phyloP scores from a whole-genome alignment of 306 rosid genomes.

The Urtica urens region DNA sequence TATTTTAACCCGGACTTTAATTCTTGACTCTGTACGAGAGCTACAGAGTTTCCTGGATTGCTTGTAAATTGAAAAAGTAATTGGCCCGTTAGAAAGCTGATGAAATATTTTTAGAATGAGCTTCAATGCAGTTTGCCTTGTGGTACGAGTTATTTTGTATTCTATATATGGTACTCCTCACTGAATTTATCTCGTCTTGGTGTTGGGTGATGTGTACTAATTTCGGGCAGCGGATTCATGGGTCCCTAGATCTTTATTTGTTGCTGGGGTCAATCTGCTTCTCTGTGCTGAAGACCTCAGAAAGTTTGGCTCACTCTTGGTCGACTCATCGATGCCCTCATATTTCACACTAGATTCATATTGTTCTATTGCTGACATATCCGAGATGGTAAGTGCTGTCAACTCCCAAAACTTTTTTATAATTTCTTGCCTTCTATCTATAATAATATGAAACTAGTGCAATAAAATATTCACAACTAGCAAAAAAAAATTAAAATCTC shows the following conservation, averaged over 20 bases:
- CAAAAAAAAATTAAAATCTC: no score
- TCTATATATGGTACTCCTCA: no score
- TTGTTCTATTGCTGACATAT: slow-evolving; percentile 53
- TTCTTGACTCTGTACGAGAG: no score
- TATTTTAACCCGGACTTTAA: no score
- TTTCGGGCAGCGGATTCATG: slow-evolving; percentile 50
- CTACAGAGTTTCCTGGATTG: no score
- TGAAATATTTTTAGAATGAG: no score
- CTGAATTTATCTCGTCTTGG: not conserved
- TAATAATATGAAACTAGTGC: not conserved
- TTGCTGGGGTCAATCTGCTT: slow-evolving; percentile 50
- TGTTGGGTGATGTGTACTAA: slow-evolving; percentile 1
- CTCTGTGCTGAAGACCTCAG: slow-evolving; percentile 61
- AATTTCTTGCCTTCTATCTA: not conserved
- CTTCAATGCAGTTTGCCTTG: no score
- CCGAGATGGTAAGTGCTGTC: slow-evolving; percentile 49
- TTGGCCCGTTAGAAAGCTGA: no score
- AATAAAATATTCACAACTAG: no score
- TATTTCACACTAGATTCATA: slow-evolving; percentile 63
- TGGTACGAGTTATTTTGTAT: no score
- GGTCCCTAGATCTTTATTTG: slow-evolving; percentile 73
- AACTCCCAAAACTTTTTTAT: not conserved
- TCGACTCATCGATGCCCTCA: slow-evolving; percentile 33
- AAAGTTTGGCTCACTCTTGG: slow-evolving; percentile 45
- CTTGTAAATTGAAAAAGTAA: no score